phyloP scores from a whole-genome alignment of 2,329 filamentous ascomycete genomes.

The Cyphellophora attinorum region DNA sequence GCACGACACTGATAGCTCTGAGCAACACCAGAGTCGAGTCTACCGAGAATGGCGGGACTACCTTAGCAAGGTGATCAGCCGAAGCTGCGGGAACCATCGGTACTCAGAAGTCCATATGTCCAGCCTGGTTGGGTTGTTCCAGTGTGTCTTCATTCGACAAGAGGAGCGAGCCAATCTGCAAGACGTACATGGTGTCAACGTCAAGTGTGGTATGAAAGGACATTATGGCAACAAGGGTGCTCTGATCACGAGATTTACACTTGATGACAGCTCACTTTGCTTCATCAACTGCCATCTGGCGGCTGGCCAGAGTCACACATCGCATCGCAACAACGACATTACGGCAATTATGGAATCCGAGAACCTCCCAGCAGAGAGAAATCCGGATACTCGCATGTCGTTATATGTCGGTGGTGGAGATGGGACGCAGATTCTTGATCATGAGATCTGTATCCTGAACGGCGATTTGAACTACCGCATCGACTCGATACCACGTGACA shows the following conservation, averaged over 20 bases:
- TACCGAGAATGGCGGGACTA: constrained; percentile 96
- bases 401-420: constrained; percentile 87
- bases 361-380: constrained; percentile 63
- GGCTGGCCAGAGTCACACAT: constrained; percentile 83
- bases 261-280: constrained; percentile 90
- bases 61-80: constrained; percentile 69
- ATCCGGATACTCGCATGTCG: constrained; percentile 59
- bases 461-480: constrained; percentile 98
- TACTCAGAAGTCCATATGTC: constrained; percentile 84
- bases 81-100: constrained; percentile 65
- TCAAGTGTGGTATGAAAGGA: constrained; percentile 94
- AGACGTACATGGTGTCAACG: constrained; percentile 67
- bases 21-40: constrained; percentile 91
- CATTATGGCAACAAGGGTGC: constrained; percentile 95
- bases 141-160: constrained; percentile 86
- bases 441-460: constrained; percentile 94
- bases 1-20: constrained; percentile 62
- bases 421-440: constrained; percentile 87
- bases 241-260: constrained; percentile 77
- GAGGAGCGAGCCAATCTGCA: constrained; percentile 66
- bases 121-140: constrained; percentile 87
- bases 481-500: constrained; percentile 90
- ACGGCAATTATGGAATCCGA: constrained; percentile 76
- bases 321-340: constrained; percentile 84
- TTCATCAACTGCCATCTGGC: constrained; percentile 97